Percentiles rank a stretch among this genome's conserved stretches.
Evolutionary conservation across 768 basidiomycete genomes (phyloP).

Genomic region (Russula compacta): DNA sequence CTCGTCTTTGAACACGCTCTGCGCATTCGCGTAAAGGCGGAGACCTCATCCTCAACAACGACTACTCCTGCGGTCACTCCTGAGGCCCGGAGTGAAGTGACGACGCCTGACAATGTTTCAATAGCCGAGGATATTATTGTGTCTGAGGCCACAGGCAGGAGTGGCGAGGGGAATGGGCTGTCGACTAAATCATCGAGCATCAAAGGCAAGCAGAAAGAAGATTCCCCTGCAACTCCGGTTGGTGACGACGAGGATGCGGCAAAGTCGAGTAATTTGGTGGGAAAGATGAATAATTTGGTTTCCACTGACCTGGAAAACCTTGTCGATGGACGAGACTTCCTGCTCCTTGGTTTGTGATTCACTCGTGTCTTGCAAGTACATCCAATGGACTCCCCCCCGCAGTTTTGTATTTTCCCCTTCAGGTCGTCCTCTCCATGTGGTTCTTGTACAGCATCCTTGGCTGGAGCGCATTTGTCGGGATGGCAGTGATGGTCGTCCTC

Average conservation of each 20-base stretch:
- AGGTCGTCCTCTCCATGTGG: constrained; percentile 31
- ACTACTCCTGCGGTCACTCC: constrained; percentile 17
- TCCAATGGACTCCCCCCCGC: neutral
- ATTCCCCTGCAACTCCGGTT: neutral
- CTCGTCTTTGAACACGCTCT: constrained; percentile 49
- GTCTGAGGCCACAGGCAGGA: constrained; percentile 3
- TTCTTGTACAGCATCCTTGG: constrained; percentile 41
- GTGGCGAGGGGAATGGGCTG: constrained; percentile 16
- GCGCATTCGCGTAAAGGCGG: constrained; percentile 43
- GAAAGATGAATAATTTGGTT: constrained; percentile 70
- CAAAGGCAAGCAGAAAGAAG: constrained; percentile 18
- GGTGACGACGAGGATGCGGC: neutral
- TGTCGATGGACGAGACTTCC: constrained; percentile 25
- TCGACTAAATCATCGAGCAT: constrained; percentile 7
- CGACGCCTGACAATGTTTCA: constrained; percentile 23
- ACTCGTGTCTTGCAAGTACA: neutral
- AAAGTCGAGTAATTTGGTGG: constrained; percentile 43
- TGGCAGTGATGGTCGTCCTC: constrained; percentile 31
- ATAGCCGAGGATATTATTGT: constrained; percentile 7
- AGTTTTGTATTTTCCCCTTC: constrained; percentile 33
- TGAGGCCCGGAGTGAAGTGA: constrained; percentile 17
- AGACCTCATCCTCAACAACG: constrained; percentile 21
- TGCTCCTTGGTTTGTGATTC: constrained; percentile 7
- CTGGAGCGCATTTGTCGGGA: constrained; percentile 41
- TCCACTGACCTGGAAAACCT: constrained; percentile 46